Evolutionary conservation across 2,329 filamentous ascomycete species (phyloP).

Genomic region (Cryphonectria radicalis): DNA sequence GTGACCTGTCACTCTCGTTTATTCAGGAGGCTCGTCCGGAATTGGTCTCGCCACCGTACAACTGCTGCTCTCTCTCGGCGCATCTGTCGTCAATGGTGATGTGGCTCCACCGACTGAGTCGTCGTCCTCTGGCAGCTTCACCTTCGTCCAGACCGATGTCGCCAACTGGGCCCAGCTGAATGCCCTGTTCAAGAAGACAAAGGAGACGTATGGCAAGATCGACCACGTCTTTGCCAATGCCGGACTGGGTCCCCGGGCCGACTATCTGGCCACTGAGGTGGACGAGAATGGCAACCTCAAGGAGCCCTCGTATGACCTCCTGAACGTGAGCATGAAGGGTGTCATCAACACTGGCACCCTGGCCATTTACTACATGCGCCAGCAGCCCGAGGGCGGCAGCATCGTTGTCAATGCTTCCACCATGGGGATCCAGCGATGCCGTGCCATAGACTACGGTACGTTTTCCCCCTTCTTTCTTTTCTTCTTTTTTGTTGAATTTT

Average conservation of each 20-base stretch:
- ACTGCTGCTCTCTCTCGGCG: constrained; percentile 56
- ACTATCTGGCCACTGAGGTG: constrained; percentile 52
- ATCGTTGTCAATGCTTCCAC: constrained; percentile 58
- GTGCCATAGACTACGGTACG: constrained; percentile 55
- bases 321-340: constrained; percentile 57
- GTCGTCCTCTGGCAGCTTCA: constrained; percentile 36
- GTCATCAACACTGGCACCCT: constrained; percentile 55
- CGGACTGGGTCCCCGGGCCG: constrained; percentile 51
- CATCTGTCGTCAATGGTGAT: constrained; percentile 59
- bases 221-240: constrained; percentile 77
- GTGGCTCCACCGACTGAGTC: constrained; percentile 46
- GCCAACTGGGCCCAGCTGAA: constrained; percentile 54
- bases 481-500: background rate
- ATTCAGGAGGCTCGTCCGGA: constrained; percentile 59
- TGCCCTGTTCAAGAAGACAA: constrained; percentile 55
- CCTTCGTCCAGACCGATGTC: constrained; percentile 53
- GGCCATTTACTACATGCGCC: constrained; percentile 54
- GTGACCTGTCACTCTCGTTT: background rate
- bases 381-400: constrained; percentile 52
- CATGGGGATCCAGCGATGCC: constrained; percentile 54
- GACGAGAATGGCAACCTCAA: constrained; percentile 54
- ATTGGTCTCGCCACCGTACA: constrained; percentile 62
- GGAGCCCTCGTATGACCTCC: constrained; percentile 45
- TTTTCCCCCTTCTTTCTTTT: background rate
- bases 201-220: constrained; percentile 71